Percentiles rank a stretch among this genome's conserved stretches.
phyloP scores from a whole-genome alignment of 176 grass and related monocot species.

The Lolium perenne region DNA sequence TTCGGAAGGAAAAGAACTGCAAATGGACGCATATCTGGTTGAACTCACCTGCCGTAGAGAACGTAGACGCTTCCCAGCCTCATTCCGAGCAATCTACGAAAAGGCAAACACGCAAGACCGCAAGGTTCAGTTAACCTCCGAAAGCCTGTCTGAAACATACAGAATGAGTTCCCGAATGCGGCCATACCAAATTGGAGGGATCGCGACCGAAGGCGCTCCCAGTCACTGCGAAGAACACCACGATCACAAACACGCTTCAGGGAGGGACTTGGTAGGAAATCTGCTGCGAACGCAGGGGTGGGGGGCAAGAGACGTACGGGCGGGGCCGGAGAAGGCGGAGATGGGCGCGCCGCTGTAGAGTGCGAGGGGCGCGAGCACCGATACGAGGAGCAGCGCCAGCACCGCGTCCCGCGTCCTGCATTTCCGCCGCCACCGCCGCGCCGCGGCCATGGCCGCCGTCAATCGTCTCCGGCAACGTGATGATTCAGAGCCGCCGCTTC shows the following conservation, averaged over 20 bases:
- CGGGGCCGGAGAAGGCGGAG: slow-evolving; percentile 43
- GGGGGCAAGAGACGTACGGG: slow-evolving; percentile 39
- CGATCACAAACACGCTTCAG: slow-evolving; percentile 15
- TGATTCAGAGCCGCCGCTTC: not conserved
- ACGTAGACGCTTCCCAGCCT: not conserved
- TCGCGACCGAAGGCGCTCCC: not conserved
- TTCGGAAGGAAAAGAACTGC: not conserved
- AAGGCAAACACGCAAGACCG: not conserved
- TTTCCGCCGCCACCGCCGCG: slow-evolving; percentile 18
- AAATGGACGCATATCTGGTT: not conserved
- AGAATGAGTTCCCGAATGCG: not conserved
- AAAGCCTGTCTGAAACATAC: not conserved
- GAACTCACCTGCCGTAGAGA: slow-evolving; percentile 12
- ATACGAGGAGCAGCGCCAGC: slow-evolving; percentile 55
- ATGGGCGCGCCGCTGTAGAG: slow-evolving; percentile 54
- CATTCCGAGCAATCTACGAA: slow-evolving; percentile 7
- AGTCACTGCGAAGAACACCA: slow-evolving; percentile 18
- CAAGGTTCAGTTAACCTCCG: not conserved
- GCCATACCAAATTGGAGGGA: slow-evolving; percentile 36
- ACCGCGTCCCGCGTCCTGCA: slow-evolving; percentile 46
- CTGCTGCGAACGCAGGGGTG: not conserved
- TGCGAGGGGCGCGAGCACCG: slow-evolving; percentile 61
- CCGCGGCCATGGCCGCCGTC: slow-evolving; percentile 12
- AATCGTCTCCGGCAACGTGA: not conserved
- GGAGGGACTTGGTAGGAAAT: not conserved